Evolutionary conservation across 805 yeast species (phyloP).

Genomic region (Jamesozyma gamospora): DNA sequence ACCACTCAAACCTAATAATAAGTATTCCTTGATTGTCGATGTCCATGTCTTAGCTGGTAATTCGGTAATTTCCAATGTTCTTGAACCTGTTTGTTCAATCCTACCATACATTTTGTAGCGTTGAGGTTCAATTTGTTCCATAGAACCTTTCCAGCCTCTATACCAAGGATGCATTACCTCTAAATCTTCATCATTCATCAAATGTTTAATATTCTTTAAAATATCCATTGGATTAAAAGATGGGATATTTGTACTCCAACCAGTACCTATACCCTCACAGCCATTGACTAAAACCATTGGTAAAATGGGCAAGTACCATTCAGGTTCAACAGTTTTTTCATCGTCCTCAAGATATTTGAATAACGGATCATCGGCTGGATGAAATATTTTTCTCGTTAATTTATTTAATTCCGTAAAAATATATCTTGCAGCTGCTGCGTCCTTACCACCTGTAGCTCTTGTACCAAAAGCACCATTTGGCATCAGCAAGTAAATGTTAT

Average conservation of each 20-base stretch:
- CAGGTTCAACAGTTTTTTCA: slow-evolving; percentile 89
- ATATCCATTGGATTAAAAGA: slow-evolving; percentile 80
- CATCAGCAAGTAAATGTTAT: slow-evolving; percentile 70
- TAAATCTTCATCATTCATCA: slow-evolving; percentile 65
- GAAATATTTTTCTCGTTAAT: slow-evolving; percentile 67
- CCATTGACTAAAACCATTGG: slow-evolving; percentile 96
- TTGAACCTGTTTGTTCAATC: slow-evolving; percentile 71
- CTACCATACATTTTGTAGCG: slow-evolving; percentile 70
- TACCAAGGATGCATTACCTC: slow-evolving; percentile 85
- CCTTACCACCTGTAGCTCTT: slow-evolving; percentile 94
- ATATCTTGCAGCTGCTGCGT: slow-evolving; percentile 96
- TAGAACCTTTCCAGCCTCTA: slow-evolving; percentile 86
- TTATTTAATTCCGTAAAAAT: slow-evolving; percentile 77
- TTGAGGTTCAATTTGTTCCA: slow-evolving; percentile 55
- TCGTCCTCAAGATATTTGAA: slow-evolving; percentile 81
- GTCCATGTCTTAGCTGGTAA: slow-evolving; percentile 93
- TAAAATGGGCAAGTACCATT: slow-evolving; percentile 86
- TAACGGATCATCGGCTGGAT: slow-evolving; percentile 69
- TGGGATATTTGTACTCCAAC: slow-evolving; percentile 94
- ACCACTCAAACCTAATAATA: slow-evolving; percentile 66
- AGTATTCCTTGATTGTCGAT: slow-evolving; percentile 73
- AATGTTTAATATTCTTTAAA: slow-evolving; percentile 57
- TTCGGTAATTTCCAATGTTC: slow-evolving; percentile 80
- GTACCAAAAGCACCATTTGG: slow-evolving; percentile 97
- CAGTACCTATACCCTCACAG: slow-evolving; percentile 96